These are phyloP conservation scores for Komagataella pastoris DNA, from an alignment of 805 yeast genomes.

Conservation along the genomic window DNA sequence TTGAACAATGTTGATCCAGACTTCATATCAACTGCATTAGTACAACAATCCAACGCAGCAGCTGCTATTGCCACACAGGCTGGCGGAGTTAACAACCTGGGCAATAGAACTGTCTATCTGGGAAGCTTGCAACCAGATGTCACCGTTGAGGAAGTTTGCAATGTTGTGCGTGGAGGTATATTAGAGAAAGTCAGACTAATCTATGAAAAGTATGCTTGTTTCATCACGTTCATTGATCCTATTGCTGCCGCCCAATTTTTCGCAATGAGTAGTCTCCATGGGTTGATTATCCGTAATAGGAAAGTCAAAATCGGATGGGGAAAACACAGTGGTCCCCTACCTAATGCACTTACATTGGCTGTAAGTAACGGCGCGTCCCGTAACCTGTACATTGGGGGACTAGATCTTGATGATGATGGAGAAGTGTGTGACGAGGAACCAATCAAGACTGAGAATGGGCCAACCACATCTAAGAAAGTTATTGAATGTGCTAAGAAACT, in stretches of 20 bases:
- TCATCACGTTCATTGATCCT: slow-evolving; percentile 91
- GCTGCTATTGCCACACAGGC: slow-evolving; percentile 95
- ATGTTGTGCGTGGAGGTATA: slow-evolving; percentile 90
- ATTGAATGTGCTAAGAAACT: slow-evolving; percentile 24
- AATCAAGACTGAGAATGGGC: background rate
- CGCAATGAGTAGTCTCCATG: slow-evolving; percentile 87
- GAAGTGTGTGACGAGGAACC: background rate
- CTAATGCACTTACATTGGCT: slow-evolving; percentile 77
- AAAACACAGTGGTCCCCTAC: slow-evolving; percentile 85
- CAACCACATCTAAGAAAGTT: background rate
- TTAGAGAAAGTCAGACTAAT: slow-evolving; percentile 73
- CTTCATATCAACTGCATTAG: slow-evolving; percentile 57
- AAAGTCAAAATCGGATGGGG: slow-evolving; percentile 96
- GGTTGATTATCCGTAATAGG: slow-evolving; percentile 73
- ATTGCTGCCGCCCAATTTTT: slow-evolving; percentile 96
- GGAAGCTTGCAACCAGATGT: slow-evolving; percentile 86
- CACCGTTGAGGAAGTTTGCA: slow-evolving; percentile 86
- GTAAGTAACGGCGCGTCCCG: slow-evolving; percentile 91
- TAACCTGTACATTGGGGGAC: slow-evolving; percentile 74
- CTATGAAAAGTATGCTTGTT: slow-evolving; percentile 81
- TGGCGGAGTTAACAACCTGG: slow-evolving; percentile 85
- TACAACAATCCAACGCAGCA: slow-evolving; percentile 93
- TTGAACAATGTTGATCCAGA: slow-evolving; percentile 46
- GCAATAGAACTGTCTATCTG: slow-evolving; percentile 85
- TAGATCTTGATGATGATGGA: slow-evolving; percentile 17